Base-by-base conservation (phyloP, 305 asterid species). In the Solanum hybrid region DNA sequence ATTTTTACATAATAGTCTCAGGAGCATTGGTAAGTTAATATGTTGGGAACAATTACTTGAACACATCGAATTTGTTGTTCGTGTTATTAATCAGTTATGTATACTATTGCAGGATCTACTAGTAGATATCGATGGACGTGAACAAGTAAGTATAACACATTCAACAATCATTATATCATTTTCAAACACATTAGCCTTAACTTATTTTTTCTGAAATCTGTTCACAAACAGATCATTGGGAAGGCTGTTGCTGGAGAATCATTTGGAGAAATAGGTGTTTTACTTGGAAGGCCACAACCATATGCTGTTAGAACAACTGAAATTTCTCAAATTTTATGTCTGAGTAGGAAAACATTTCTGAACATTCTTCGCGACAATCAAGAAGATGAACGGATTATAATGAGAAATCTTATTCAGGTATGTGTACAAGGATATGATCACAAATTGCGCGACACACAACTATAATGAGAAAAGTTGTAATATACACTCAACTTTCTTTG, bases 391-490 rank as follows among this genome's bases (percentile, higher is more conserved):
- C 90, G 92, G 82, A 86, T 87, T 35, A 91, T 95, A 75, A 93
- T 94, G 98, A 92, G 93, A 92, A 96, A 97, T 91, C 95, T 96
- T 86, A 91, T 92, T 88, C 91, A 89, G 98, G 98, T 97, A 91
- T 91, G 86, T 89, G 86, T 87, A 87, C 71, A 86, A 77, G 29
- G 32, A 20, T 56, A 60, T 32, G 79, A 75, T 73, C 22, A 81
- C 22, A 46, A 88, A 6, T 14, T 86, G 26, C 79, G 72, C 13
- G 2, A 77, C 16, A 9, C 82, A 77, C 42, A 17, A 77, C 37
- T 31, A 73, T 29, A 29, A 20, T 73, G 24, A 40, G 86, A 84
- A 66, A 46, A 87, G 82, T 86, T 32, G 46, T 37, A 90, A 42
- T 86, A 87, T 90, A 92, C 76, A 10, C 86, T 34, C 31, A 35